A percentile compares a stretch with the other conserved stretches of the same genome.
These are phyloP conservation scores for Pisolithus albus DNA, from an alignment of 768 basidiomycete species.

Conservation along the genomic window DNA sequence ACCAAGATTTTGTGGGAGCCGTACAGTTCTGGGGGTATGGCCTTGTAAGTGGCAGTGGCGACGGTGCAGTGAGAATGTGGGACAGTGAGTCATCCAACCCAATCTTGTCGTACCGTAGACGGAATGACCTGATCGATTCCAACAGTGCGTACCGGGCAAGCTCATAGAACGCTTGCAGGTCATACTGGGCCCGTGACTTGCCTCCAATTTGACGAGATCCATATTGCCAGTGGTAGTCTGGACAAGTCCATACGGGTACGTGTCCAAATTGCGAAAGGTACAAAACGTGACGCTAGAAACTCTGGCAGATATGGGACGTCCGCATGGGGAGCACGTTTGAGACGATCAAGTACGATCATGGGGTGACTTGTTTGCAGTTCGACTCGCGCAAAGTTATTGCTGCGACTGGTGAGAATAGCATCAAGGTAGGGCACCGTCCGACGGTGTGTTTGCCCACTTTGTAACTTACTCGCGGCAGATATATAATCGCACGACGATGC, in stretches of 20 bases:
- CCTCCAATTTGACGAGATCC: slow-evolving; percentile 92
- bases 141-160: slow-evolving; percentile 96
- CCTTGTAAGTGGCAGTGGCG: slow-evolving; percentile 92
- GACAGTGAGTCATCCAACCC: slow-evolving; percentile 65
- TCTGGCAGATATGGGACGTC: slow-evolving; percentile 86
- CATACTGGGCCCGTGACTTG: slow-evolving; percentile 93
- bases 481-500: slow-evolving; percentile 91
- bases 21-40: slow-evolving; percentile 99
- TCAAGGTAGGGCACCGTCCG: slow-evolving; percentile 53
- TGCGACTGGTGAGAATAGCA: slow-evolving; percentile 87
- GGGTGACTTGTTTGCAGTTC: slow-evolving; percentile 88
- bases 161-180: slow-evolving; percentile 86
- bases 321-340: slow-evolving; percentile 85
- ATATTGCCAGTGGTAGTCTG: slow-evolving; percentile 87
- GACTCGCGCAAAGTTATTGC: slow-evolving; percentile 91
- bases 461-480: slow-evolving; percentile 42
- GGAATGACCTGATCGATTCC: background rate
- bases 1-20: slow-evolving; percentile 94
- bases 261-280: slow-evolving; percentile 5
- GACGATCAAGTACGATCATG: slow-evolving; percentile 84
- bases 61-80: slow-evolving; percentile 99
- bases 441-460: background rate
- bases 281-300: background rate
- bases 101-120: background rate
- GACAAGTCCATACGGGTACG: slow-evolving; percentile 88